Evolutionary conservation across 2,329 filamentous ascomycete genomes (phyloP).

Genomic region (Fusarium chuoi): DNA sequence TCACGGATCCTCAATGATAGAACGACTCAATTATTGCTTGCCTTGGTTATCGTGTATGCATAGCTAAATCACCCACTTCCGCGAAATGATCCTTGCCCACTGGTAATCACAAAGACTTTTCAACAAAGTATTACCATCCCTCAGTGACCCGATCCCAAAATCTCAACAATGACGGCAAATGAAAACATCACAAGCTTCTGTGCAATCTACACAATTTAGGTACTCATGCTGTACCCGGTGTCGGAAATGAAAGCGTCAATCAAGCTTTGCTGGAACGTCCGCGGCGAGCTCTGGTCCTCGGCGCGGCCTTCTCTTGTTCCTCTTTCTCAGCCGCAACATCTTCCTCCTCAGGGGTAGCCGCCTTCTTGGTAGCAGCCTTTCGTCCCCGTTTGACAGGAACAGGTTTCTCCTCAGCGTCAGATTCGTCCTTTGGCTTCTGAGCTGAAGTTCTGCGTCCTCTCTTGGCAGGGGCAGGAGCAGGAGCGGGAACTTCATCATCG

Average conservation of each 20-base stretch:
- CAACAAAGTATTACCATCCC: constrained; percentile 10
- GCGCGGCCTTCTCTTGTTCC: constrained; percentile 45
- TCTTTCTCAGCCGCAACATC: constrained; percentile 24
- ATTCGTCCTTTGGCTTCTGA: constrained; percentile 31
- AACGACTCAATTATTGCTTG: neutral
- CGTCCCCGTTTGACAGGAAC: constrained; percentile 23
- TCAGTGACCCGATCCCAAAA: neutral
- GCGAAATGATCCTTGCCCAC: neutral
- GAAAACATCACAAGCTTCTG: neutral
- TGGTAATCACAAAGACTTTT: constrained; percentile 2
- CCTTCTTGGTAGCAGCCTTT: constrained; percentile 32
- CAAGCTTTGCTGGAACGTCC: constrained; percentile 43
- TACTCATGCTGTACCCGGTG: neutral
- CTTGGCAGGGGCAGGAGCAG: constrained; percentile 44
- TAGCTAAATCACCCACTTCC: neutral
- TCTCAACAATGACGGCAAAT: neutral
- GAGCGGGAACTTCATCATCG: neutral
- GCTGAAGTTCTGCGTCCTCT: constrained; percentile 38
- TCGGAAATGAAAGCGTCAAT: neutral
- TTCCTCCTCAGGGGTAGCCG: constrained; percentile 17
- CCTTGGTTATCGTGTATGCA: neutral
- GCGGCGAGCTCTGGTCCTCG: constrained; percentile 45
- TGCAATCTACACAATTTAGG: neutral
- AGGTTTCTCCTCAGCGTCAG: constrained; percentile 25
- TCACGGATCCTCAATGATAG: neutral